A percentile compares a stretch with the other conserved stretches of the same genome.
These are phyloP conservation scores for Leptodermis oblonga DNA, from an alignment of 257 asterid genomes.

Conservation along the genomic window DNA sequence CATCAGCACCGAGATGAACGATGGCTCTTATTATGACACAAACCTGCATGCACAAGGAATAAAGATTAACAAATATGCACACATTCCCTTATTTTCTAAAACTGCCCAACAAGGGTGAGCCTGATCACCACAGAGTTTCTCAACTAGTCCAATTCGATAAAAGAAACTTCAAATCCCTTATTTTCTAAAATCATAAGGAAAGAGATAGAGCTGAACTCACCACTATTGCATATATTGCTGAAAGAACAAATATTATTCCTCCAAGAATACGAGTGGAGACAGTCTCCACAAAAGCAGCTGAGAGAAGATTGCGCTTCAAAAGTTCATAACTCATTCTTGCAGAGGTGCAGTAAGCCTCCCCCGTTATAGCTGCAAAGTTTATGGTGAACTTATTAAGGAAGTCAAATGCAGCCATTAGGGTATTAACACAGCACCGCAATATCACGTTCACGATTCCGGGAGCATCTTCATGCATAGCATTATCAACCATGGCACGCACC, in stretches of 20 bases:
- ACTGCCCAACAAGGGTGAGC: not conserved
- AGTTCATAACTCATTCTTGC: slow-evolving; percentile 92
- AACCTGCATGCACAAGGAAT: slow-evolving; percentile 41
- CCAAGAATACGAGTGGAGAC: slow-evolving; percentile 81
- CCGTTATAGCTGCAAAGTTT: slow-evolving; percentile 89
- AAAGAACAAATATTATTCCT: slow-evolving; percentile 76
- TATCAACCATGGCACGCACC: slow-evolving; percentile 83
- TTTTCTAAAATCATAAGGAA: not conserved
- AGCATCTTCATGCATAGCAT: slow-evolving; percentile 71
- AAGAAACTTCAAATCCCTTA: not conserved
- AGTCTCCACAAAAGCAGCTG: slow-evolving; percentile 83
- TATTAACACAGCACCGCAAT: slow-evolving; percentile 68
- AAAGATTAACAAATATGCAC: not conserved
- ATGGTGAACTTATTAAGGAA: slow-evolving; percentile 91
- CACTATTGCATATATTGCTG: slow-evolving; percentile 81
- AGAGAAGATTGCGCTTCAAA: slow-evolving; percentile 88
- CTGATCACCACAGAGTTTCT: not conserved
- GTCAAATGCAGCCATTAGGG: slow-evolving; percentile 65
- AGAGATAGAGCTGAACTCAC: slow-evolving; percentile 32
- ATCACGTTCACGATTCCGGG: slow-evolving; percentile 73
- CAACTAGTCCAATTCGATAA: not conserved
- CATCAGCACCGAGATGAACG: slow-evolving; percentile 57
- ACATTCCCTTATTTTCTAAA: not conserved
- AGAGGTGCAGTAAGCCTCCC: slow-evolving; percentile 88
- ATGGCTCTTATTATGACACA: slow-evolving; percentile 55